These are phyloP conservation scores for Cicer arietinum DNA, from an alignment of 306 rosid species.

Conservation along the genomic window DNA sequence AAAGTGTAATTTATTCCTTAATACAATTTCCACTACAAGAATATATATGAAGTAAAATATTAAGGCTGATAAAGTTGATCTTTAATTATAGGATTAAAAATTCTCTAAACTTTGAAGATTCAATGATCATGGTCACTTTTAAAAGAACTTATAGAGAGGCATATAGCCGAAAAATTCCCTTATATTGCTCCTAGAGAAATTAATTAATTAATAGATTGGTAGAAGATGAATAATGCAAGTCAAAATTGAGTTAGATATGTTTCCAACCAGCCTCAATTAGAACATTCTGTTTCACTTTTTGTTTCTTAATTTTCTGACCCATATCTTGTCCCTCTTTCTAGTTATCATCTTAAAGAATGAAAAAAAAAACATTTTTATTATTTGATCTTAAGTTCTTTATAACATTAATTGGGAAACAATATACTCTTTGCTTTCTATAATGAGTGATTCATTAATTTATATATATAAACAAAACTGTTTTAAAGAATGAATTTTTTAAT, in stretches of 20 bases:
- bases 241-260: slow-evolving; percentile 55
- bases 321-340: neutral
- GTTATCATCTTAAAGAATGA: neutral
- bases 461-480: no score
- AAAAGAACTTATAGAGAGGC: neutral
- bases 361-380: neutral
- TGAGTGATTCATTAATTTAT: no score
- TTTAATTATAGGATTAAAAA: neutral
- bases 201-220: neutral
- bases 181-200: slow-evolving; percentile 42
- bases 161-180: slow-evolving; percentile 30
- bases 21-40: neutral
- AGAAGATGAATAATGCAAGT: slow-evolving; percentile 31
- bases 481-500: no score
- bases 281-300: slow-evolving; percentile 39
- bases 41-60: neutral
- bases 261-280: slow-evolving; percentile 43
- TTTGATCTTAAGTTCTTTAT: neutral
- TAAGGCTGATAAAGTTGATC: neutral
- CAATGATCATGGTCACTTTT: slow-evolving; percentile 24
- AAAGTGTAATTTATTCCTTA: neutral
- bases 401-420: neutral
- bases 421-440: no score
- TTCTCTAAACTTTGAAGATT: slow-evolving; percentile 19
- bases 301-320: slow-evolving; percentile 8